These are phyloP conservation scores for Cadophora luteo-olivacea DNA, from an alignment of 2,329 filamentous ascomycete species.

Conservation along the genomic window DNA sequence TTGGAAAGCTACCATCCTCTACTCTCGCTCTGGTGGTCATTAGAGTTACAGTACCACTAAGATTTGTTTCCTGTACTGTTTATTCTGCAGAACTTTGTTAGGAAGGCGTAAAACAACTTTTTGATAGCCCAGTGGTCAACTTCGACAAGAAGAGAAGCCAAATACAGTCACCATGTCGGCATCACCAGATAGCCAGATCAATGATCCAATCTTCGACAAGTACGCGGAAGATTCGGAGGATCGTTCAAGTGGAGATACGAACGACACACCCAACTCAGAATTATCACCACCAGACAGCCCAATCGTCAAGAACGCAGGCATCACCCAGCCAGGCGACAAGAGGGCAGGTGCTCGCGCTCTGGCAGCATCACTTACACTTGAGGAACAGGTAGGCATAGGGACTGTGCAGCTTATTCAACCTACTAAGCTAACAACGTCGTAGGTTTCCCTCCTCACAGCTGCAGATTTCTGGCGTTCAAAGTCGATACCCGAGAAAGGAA, in stretches of 20 bases:
- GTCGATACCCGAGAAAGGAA: constrained; percentile 65
- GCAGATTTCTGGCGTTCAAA: constrained; percentile 76
- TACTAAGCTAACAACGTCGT: constrained; percentile 23
- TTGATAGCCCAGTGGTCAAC: constrained; percentile 12
- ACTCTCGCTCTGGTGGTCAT: constrained; percentile 24
- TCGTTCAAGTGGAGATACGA: constrained; percentile 36
- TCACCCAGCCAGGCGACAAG: constrained; percentile 29
- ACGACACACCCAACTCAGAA: constrained; percentile 40
- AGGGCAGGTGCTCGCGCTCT: constrained; percentile 36
- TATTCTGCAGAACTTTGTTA: constrained; percentile 8
- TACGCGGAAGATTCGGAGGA: constrained; percentile 36
- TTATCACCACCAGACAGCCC: constrained; percentile 40
- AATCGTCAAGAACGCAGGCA: constrained; percentile 29
- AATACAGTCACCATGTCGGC: constrained; percentile 17
- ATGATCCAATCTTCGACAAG: constrained; percentile 40
- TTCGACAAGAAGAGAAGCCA: constrained; percentile 1
- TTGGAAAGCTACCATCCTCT: constrained; percentile 20
- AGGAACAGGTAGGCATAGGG: constrained; percentile 42
- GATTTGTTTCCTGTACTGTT: background rate
- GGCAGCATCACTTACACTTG: constrained; percentile 41
- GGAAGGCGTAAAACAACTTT: constrained; percentile 8
- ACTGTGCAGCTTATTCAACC: background rate
- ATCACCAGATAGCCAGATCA: constrained; percentile 37
- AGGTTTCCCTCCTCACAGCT: constrained; percentile 65
- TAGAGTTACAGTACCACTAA: constrained; percentile 12